Evolutionary conservation across 495 filamentous ascomycete genomes (phyloP), one percentile per base, ranked within the genome.

Genomic region (Geopyxis carbonaria): DNA sequence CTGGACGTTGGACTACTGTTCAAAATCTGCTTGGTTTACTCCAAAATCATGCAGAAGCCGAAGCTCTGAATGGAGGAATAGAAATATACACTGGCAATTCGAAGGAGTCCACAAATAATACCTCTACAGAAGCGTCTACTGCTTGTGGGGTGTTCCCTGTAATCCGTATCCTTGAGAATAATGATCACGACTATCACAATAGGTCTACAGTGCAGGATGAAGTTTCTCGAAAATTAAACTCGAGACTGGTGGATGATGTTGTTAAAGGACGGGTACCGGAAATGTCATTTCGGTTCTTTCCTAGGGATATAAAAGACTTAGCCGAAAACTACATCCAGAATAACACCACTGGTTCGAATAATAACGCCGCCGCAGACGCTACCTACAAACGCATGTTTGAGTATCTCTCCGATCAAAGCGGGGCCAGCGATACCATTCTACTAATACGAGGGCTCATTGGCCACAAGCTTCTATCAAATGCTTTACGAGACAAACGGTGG

Each of bases 371-470:
- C n/a, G n/a, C n/a, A n/a, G n/a, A n/a, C n/a, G n/a, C n/a, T n/a
- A n/a, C n/a, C n/a, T n/a, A n/a, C n/a, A n/a, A n/a, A n/a, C n/a
- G n/a, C n/a, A n/a, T n/a, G n/a, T n/a, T n/a, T n/a, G n/a, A n/a
- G n/a, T n/a, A n/a, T n/a, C n/a, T n/a, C n/a, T n/a, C n/a, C n/a
- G n/a, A n/a, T n/a, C n/a, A n/a, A n/a, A n/a, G n/a, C n/a, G n/a
- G n/a, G n/a, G n/a, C n/a, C 8, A 56, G 56, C 22, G 58, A 59
- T 5, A 34, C 47, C 0, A 44, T 81, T 2, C 54, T 80, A 2
- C 53, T 81, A 1, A 51, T 80, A 0, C 58, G 73, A 6, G 76
- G 76, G 0, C 59, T 83, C 0, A 48, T 83, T 3, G 73, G 73
- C 0, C 50, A 54, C 3, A 66, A 68, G 0, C 59, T 82, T 0